Evolutionary conservation across 2,329 filamentous ascomycete species (phyloP).

Genomic region (Penicillium frequentans): DNA sequence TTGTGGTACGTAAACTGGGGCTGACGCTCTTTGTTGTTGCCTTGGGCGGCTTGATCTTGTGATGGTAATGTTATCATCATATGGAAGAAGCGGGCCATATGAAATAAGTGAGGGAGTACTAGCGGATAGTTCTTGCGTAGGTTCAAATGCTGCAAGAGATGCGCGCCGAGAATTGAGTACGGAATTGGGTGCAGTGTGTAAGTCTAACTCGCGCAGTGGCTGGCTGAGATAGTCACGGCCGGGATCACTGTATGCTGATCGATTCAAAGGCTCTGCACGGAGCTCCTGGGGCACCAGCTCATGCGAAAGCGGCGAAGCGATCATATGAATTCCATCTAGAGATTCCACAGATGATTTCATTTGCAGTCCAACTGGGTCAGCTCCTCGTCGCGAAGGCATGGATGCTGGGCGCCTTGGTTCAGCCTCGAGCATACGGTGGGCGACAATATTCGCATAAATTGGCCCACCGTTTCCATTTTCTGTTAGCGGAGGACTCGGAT

Average conservation of each 20-base stretch:
- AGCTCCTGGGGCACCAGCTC: slow-evolving; percentile 24
- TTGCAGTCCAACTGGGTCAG: slow-evolving; percentile 19
- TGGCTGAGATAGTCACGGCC: slow-evolving; percentile 23
- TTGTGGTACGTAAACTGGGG: not conserved
- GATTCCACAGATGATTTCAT: slow-evolving; percentile 34
- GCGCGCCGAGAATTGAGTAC: slow-evolving; percentile 24
- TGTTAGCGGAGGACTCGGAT: not conserved
- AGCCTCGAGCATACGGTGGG: slow-evolving; percentile 22
- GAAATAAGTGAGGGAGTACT: slow-evolving; percentile 28
- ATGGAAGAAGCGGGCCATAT: slow-evolving; percentile 27
- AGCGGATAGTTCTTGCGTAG: slow-evolving; percentile 24
- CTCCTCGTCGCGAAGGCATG: slow-evolving; percentile 15
- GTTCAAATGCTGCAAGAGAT: slow-evolving; percentile 15
- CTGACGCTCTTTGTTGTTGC: not conserved
- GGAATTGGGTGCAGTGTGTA: slow-evolving; percentile 27
- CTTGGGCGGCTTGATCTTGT: slow-evolving; percentile 18
- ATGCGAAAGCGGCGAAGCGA: slow-evolving; percentile 30
- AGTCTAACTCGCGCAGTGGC: slow-evolving; percentile 18
- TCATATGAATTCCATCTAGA: slow-evolving; percentile 23
- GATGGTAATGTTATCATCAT: slow-evolving; percentile 36
- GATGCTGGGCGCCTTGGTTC: slow-evolving; percentile 22
- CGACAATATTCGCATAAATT: slow-evolving; percentile 37
- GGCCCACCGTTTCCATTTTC: slow-evolving; percentile 29
- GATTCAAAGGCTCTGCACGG: slow-evolving; percentile 24
- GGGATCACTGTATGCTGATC: slow-evolving; percentile 35